These are phyloP conservation scores for Ceratocystis harringtonii DNA, from an alignment of 2,329 filamentous ascomycete genomes.

Conservation along the genomic window DNA sequence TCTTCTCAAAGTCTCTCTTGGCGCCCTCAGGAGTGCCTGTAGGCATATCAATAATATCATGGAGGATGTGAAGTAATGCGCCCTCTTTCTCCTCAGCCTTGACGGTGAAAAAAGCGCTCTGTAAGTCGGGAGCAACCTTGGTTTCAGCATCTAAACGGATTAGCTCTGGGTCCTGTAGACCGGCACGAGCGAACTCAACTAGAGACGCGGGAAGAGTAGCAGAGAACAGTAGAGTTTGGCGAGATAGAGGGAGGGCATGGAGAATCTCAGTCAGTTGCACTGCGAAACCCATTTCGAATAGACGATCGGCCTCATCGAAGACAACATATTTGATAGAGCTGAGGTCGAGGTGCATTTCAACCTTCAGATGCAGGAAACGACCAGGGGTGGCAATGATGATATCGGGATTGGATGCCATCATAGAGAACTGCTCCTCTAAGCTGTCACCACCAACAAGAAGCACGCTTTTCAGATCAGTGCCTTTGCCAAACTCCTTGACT, in stretches of 20 bases:
- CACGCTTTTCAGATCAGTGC: constrained; percentile 82
- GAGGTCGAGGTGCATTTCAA: constrained; percentile 89
- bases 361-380: constrained; percentile 89
- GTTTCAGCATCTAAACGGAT: constrained; percentile 86
- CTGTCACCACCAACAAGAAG: constrained; percentile 89
- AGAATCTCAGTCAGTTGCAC: constrained; percentile 87
- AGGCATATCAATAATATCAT: constrained; percentile 87
- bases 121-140: constrained; percentile 90
- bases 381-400: constrained; percentile 95
- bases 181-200: constrained; percentile 89
- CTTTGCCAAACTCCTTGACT: constrained; percentile 81
- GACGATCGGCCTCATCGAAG: constrained; percentile 89
- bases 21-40: constrained; percentile 43
- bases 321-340: constrained; percentile 86
- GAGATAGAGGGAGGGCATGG: constrained; percentile 63
- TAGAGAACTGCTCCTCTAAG: constrained; percentile 83
- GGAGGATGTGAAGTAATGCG: constrained; percentile 71
- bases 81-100: constrained; percentile 92
- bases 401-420: constrained; percentile 89
- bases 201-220: constrained; percentile 86
- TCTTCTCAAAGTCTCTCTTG: constrained; percentile 30
- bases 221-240: constrained; percentile 89
- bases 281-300: constrained; percentile 98
- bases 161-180: constrained; percentile 79
- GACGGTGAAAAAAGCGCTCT: constrained; percentile 86